These are phyloP conservation scores for Pulicaria dysenterica DNA, from an alignment of 129 eudicot species.

Conservation along the genomic window DNA sequence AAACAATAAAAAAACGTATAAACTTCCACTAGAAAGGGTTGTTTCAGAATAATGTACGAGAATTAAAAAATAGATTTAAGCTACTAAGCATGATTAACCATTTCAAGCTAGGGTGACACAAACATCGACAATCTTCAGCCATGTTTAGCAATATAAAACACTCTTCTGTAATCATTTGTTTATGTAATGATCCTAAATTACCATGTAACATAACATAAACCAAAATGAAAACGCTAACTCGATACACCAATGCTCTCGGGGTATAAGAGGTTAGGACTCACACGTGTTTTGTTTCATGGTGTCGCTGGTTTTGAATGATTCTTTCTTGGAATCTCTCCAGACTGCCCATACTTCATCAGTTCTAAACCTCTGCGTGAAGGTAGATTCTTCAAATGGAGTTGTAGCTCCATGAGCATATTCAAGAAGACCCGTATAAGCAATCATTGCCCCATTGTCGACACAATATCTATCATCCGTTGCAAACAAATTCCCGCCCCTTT, in stretches of 20 bases:
- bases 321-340: conserved; percentile 65
- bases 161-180: not conserved
- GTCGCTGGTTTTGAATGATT: conserved; percentile 4
- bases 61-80: too few species aligned
- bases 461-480: conserved; percentile 95
- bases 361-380: conserved; percentile 94
- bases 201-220: not conserved
- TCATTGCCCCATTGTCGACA: conserved; percentile 96
- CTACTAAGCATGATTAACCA: too few species aligned
- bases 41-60: too few species aligned
- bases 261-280: not conserved
- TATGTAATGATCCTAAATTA: conserved; percentile 13
- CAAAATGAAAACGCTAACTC: not conserved
- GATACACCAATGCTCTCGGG: not conserved
- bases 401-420: conserved; percentile 72
- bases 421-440: conserved; percentile 96
- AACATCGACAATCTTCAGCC: not conserved
- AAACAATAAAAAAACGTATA: too few species aligned
- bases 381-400: conserved; percentile 80
- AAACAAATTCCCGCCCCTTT: conserved; percentile 85
- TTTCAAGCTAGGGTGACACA: too few species aligned
- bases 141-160: not conserved
- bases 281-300: not conserved
- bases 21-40: too few species aligned
- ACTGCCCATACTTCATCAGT: conserved; percentile 92